Evolutionary conservation across 495 filamentous ascomycete species (phyloP).

Genomic region (Lophiostoma macrostomum): DNA sequence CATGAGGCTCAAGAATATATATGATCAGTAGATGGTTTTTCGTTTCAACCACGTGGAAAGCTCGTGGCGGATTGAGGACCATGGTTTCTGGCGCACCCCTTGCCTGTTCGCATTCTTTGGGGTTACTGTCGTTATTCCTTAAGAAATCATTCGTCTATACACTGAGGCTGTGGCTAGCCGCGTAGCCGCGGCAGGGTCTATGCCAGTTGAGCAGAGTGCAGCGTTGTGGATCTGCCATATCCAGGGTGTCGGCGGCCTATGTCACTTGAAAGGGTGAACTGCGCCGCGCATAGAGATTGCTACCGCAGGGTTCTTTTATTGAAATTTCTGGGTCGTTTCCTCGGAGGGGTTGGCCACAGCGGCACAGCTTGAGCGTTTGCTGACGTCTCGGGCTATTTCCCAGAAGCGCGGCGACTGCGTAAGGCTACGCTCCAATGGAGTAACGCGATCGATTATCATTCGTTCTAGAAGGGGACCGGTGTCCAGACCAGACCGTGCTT

Average conservation of each 20-base stretch:
- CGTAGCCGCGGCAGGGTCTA: too few relatives aligned
- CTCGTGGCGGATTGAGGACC: conserved; percentile 7
- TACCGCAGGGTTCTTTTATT: conserved; percentile 17
- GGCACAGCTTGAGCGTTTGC: neutral
- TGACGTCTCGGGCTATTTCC: neutral
- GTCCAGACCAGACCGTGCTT: too few relatives aligned
- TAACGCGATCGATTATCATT: conserved; percentile 2
- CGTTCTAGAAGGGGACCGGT: conserved; percentile 7
- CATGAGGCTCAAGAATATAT: neutral
- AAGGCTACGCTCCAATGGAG: neutral
- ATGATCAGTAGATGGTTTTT: conserved; percentile 2
- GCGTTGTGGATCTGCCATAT: too few relatives aligned
- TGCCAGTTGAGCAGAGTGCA: too few relatives aligned
- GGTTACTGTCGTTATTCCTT: neutral
- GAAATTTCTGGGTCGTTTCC: conserved; percentile 1
- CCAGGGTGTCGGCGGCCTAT: neutral
- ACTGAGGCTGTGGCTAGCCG: too few relatives aligned
- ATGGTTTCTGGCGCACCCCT: neutral
- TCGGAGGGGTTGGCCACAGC: neutral
- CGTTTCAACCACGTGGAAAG: conserved; percentile 5
- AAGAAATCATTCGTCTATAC: too few relatives aligned
- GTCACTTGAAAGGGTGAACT: neutral
- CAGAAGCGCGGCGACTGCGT: neutral
- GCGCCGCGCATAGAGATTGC: conserved; percentile 3
- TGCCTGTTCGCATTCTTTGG: conserved; percentile 14